Base-by-base conservation (phyloP, 768 basidiomycete genomes). In the Lyophyllum atratum region DNA sequence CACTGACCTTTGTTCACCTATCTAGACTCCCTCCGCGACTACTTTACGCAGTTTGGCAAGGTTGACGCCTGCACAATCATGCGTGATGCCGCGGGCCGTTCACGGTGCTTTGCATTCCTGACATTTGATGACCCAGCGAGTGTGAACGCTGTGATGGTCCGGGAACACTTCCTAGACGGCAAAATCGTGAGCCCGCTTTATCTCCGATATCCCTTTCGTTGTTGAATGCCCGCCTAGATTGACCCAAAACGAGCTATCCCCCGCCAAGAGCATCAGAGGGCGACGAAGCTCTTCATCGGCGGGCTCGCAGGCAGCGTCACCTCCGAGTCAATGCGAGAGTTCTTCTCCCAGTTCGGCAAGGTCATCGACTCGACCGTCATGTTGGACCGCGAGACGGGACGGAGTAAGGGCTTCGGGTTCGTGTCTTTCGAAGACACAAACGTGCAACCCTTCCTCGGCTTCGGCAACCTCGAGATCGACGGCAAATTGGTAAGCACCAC, bases 211-310 rank as follows among this genome's bases (percentile, higher is more conserved):
- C 31, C 31, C 26, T 21, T 24, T 28, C 31, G 40, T 39, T 43
- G 43, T 58, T 44, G n/a, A 50, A 48, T 37, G 12, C 52, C 33
- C 34, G 21, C 7, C 21, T 69, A 99, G 96, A 99, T 99, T 71
- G 97, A 99, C 68, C 97, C 97, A n/a, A 99, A 99, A 76, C 87
- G 96, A 54, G 97, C 97, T 2, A 97, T 98, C 62, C 97, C 97
- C 10, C 84, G 95, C 59, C 92, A 95, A 71, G 97, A 98, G 59
- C 95, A 97, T 66, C 89, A 92, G 61, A 83, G 91, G 11, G 92
- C 93, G 10, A 93, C 93, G 21, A 98, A 98, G 68, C 77, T 98
- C 44, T 99, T 99, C 70, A 95, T 99, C 31, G 96, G 97, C 43
- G 94, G 95, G 21, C 81, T 99, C 1, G 90, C 95, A 2, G 89